A percentile compares a stretch with the other conserved stretches of the same genome.
Conservation (phyloP, 2,329 filamentous ascomycete species). For the Dothideomycetes sp. region DNA sequence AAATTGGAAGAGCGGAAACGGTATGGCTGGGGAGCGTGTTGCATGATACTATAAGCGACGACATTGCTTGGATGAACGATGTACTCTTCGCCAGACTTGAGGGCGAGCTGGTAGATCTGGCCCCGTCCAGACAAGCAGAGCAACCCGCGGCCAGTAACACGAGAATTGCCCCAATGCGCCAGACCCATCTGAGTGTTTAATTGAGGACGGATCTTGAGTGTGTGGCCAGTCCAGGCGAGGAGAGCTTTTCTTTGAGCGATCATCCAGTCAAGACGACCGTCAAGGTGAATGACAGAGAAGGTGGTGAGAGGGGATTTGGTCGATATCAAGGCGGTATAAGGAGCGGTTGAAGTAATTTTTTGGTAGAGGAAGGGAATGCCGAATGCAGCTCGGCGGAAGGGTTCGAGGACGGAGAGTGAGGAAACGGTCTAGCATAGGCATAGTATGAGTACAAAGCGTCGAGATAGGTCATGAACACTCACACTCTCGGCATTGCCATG, state of each 20-base stretch:
- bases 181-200: constrained; percentile 66
- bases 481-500: constrained; percentile 89
- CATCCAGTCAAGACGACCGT: constrained; percentile 94
- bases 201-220: constrained; percentile 64
- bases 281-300: constrained; percentile 78
- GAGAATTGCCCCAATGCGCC: constrained; percentile 84
- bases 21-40: constrained; percentile 69
- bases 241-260: constrained; percentile 77
- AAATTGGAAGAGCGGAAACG: constrained; percentile 71
- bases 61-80: constrained; percentile 83
- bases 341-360: constrained; percentile 73
- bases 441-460: constrained; percentile 5
- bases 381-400: constrained; percentile 66
- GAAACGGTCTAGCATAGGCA: constrained; percentile 67
- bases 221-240: constrained; percentile 94
- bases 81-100: constrained; percentile 79
- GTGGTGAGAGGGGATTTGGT: constrained; percentile 80
- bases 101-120: constrained; percentile 75
- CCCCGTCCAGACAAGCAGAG: constrained; percentile 77
- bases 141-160: constrained; percentile 78
- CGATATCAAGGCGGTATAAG: constrained; percentile 78
- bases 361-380: constrained; percentile 96
- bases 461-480: neutral
- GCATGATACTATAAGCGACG: constrained; percentile 75
- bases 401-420: constrained; percentile 77